These are phyloP conservation scores for Erythrobasidium yunnanense DNA, from an alignment of 768 basidiomycete genomes.

Conservation along the genomic window DNA sequence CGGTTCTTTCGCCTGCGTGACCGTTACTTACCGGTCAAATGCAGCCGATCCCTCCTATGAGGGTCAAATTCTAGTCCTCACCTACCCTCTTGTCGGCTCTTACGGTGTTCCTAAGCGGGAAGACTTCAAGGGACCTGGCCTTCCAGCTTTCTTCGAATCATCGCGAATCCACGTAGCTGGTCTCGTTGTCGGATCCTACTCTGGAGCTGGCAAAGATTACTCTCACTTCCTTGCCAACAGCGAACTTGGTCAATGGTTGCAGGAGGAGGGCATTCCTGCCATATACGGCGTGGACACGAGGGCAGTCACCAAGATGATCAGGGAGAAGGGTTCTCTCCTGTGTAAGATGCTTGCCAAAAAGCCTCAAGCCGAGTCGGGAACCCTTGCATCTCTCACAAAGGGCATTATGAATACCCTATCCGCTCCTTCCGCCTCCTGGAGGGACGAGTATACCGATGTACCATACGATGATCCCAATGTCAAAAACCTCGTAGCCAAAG, in stretches of 20 bases:
- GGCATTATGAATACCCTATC: constrained; percentile 32
- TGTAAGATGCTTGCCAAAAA: constrained; percentile 66
- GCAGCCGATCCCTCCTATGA: constrained; percentile 85
- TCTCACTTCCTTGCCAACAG: constrained; percentile 87
- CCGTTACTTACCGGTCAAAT: not conserved
- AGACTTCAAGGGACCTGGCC: constrained; percentile 32
- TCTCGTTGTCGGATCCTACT: constrained; percentile 84
- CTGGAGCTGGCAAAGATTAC: constrained; percentile 57
- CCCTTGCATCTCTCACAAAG: constrained; percentile 27
- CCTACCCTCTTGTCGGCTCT: constrained; percentile 92
- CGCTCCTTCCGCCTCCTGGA: constrained; percentile 49
- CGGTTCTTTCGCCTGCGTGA: not conserved
- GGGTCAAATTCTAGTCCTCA: constrained; percentile 92
- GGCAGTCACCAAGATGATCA: constrained; percentile 86
- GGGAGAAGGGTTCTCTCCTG: constrained; percentile 87
- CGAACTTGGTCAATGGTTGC: constrained; percentile 80
- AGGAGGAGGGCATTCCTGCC: constrained; percentile 86
- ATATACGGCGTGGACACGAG: constrained; percentile 94
- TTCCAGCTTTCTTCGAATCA: constrained; percentile 71
- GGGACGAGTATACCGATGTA: constrained; percentile 68
- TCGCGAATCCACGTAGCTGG: constrained; percentile 86
- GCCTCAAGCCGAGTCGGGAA: constrained; percentile 38
- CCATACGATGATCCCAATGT: constrained; percentile 80
- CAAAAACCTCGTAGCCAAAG: constrained; percentile 78
- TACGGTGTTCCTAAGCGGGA: constrained; percentile 81